Percentiles rank a stretch among this genome's conserved stretches.
phyloP scores from a whole-genome alignment of 495 filamentous ascomycete species.

The Baudoinia panamericana region DNA sequence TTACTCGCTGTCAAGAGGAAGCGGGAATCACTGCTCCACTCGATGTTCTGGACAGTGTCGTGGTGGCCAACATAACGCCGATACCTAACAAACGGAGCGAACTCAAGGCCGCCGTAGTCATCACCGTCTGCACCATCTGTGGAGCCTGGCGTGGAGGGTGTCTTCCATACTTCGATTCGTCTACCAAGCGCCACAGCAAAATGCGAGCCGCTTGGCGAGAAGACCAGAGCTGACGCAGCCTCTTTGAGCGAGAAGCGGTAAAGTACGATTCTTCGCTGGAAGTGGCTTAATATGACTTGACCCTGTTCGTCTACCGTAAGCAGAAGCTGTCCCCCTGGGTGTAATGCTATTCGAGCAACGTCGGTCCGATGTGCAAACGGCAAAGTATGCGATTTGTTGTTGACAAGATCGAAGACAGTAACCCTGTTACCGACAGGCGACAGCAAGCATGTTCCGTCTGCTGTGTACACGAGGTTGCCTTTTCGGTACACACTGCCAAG shows the following conservation, averaged over 20 bases:
- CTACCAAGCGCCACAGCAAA: constrained; percentile 79
- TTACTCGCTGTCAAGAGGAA: constrained; percentile 87
- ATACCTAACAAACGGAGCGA: constrained; percentile 85
- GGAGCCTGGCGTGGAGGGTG: constrained; percentile 66
- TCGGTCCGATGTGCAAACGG: constrained; percentile 90
- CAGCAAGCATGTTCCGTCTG: constrained; percentile 86
- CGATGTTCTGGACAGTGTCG: constrained; percentile 67
- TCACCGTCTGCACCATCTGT: constrained; percentile 36
- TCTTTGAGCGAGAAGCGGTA: constrained; percentile 89
- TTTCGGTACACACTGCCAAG: constrained; percentile 94
- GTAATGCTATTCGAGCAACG: constrained; percentile 73
- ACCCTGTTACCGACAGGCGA: constrained; percentile 97
- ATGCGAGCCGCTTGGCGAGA: constrained; percentile 80
- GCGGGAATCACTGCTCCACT: constrained; percentile 89
- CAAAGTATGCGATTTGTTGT: constrained; percentile 92
- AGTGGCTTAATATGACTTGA: constrained; percentile 78
- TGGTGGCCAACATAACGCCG: constrained; percentile 77
- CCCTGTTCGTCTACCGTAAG: constrained; percentile 92
- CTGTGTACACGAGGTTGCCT: constrained; percentile 92
- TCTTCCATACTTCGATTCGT: constrained; percentile 87
- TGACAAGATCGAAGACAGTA: constrained; percentile 87
- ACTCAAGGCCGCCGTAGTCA: constrained; percentile 65
- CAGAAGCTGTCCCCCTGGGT: constrained; percentile 77
- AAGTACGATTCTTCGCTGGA: constrained; percentile 68
- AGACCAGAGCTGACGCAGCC: constrained; percentile 70